Percentiles rank a stretch among this genome's conserved stretches.
These are phyloP conservation scores for Piedraia hortae DNA, from an alignment of 2,329 filamentous ascomycete species.

Conservation along the genomic window DNA sequence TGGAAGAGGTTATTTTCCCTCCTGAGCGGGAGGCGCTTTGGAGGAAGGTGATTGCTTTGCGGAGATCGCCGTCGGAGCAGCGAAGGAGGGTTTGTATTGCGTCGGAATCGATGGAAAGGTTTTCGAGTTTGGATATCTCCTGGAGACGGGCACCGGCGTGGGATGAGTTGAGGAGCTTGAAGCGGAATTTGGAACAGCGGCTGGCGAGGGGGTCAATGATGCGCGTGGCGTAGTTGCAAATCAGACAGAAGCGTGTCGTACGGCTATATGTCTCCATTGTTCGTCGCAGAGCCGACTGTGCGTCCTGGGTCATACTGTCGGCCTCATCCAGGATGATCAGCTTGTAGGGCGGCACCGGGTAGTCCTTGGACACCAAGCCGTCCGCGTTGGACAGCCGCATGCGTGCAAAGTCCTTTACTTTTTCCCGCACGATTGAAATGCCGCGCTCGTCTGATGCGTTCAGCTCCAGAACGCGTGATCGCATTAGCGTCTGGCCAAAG, in stretches of 20 bases:
- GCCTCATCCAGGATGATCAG: constrained; percentile 97
- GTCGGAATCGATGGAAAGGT: constrained; percentile 46
- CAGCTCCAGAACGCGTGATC: constrained; percentile 84
- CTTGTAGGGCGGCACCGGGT: constrained; percentile 93
- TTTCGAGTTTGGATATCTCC: constrained; percentile 58
- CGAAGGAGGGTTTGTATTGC: constrained; percentile 61
- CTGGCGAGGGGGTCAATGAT: constrained; percentile 92
- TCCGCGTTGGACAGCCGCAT: constrained; percentile 69
- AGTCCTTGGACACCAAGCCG: constrained; percentile 30
- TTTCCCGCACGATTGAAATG: constrained; percentile 86
- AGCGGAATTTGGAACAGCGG: constrained; percentile 87
- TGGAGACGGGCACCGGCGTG: constrained; percentile 56
- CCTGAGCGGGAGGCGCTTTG: constrained; percentile 82
- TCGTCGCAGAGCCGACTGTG: constrained; percentile 67
- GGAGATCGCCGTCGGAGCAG: constrained; percentile 76
- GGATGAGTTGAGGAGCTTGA: constrained; percentile 76
- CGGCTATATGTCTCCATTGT: constrained; percentile 98
- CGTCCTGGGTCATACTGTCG: constrained; percentile 97
- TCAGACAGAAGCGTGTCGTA: constrained; percentile 88
- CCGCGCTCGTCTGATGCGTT: constrained; percentile 98
- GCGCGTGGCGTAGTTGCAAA: constrained; percentile 94
- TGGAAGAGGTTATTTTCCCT: constrained; percentile 46
- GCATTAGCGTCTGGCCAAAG: constrained; percentile 82
- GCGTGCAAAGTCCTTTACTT: constrained; percentile 93
- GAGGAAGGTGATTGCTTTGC: constrained; percentile 86